phyloP scores from a whole-genome alignment of 208 protist species.

The Wallacemonas sp. region DNA sequence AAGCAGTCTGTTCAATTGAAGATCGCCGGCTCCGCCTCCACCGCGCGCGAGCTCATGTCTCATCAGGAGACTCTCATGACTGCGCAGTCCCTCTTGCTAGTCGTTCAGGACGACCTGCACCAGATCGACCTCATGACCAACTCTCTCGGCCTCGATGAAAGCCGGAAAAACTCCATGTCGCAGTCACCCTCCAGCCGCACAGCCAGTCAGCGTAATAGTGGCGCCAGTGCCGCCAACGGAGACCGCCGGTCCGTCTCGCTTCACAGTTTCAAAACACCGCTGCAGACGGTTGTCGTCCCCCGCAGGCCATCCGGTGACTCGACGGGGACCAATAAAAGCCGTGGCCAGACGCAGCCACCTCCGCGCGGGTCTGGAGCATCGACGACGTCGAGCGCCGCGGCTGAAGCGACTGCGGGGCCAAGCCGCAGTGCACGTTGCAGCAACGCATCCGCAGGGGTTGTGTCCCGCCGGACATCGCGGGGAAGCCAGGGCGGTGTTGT shows the following conservation, averaged over 20 bases:
- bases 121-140: constrained; percentile 20
- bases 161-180: too few species aligned
- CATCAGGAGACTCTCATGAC: constrained; percentile 20
- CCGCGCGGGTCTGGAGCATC: too few species aligned
- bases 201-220: too few species aligned
- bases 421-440: not conserved
- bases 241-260: too few species aligned
- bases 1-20: constrained; percentile 8
- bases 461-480: not conserved
- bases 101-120: constrained; percentile 26
- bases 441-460: not conserved
- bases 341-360: not conserved
- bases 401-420: too few species aligned
- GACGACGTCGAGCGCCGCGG: not conserved
- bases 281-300: too few species aligned
- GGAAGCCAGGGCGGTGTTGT: not conserved
- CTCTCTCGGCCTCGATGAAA: not conserved
- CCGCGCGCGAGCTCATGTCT: constrained; percentile 5
- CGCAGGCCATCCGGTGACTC: not conserved
- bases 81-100: constrained; percentile 19
- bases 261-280: too few species aligned
- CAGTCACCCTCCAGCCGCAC: too few species aligned
- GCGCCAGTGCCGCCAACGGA: too few species aligned
- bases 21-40: constrained; percentile 14
- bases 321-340: not conserved